These are phyloP conservation scores for Endoconidiophora polonica DNA, from an alignment of 2,329 filamentous ascomycete genomes.

Conservation along the genomic window DNA sequence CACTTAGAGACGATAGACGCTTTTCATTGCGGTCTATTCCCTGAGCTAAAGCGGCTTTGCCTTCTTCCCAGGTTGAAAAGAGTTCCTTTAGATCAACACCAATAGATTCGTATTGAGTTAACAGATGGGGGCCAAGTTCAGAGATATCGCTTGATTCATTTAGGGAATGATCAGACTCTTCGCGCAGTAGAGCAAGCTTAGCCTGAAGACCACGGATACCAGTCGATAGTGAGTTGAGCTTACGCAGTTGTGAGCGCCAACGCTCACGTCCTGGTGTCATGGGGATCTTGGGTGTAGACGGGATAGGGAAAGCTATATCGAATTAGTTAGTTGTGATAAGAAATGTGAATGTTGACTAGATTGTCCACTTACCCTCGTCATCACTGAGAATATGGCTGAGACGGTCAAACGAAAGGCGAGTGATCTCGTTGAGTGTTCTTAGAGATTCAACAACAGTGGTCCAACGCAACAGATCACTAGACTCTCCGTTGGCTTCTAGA, in stretches of 20 bases:
- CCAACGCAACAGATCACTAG: constrained; percentile 64
- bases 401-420: constrained; percentile 44
- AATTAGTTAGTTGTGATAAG: constrained; percentile 7
- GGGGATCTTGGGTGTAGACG: constrained; percentile 40
- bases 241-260: constrained; percentile 71
- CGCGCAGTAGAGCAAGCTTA: constrained; percentile 79
- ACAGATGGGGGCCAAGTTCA: constrained; percentile 61
- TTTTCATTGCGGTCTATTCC: constrained; percentile 72
- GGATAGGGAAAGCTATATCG: constrained; percentile 31
- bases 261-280: constrained; percentile 63
- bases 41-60: constrained; percentile 63
- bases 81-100: constrained; percentile 69
- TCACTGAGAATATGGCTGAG: constrained; percentile 57
- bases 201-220: constrained; percentile 85
- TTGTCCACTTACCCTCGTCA: constrained; percentile 50
- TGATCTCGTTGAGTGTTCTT: constrained; percentile 43
- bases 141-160: constrained; percentile 57
- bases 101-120: constrained; percentile 88
- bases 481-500: constrained; percentile 64
- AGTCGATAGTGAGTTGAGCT: constrained; percentile 74
- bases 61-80: constrained; percentile 73
- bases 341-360: background rate
- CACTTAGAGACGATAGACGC: constrained; percentile 45
- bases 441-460: constrained; percentile 62
- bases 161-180: constrained; percentile 68